Evolutionary conservation across 2,329 filamentous ascomycete genomes (phyloP).

Genomic region (Canariomyces notabilis): DNA sequence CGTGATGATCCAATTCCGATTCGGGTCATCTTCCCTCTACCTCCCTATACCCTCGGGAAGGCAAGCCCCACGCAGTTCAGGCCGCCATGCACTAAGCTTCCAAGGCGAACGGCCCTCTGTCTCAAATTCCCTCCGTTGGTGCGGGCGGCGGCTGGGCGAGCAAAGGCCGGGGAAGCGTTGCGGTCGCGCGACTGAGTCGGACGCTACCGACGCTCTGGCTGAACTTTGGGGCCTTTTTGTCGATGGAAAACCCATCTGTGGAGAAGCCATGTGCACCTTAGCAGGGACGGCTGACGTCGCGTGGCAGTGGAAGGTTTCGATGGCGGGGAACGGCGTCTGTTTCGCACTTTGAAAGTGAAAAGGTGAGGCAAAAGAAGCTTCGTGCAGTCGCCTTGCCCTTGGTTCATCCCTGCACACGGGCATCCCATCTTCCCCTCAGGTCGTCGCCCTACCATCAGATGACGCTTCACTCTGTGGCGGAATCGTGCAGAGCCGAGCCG

Average conservation of each 20-base stretch:
- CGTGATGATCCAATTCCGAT: constrained; percentile 19
- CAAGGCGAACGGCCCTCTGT: neutral
- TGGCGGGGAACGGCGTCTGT: constrained; percentile 3
- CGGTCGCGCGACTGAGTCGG: constrained; percentile 1
- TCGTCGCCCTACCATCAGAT: neutral
- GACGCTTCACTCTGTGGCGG: neutral
- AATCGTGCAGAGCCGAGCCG: neutral
- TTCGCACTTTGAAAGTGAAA: too few species aligned
- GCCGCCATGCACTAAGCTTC: neutral
- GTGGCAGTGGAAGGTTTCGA: neutral
- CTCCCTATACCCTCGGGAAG: constrained; percentile 4
- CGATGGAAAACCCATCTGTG: too few species aligned
- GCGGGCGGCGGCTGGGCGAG: too few species aligned
- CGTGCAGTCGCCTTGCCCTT: neutral
- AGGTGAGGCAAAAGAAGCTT: too few species aligned
- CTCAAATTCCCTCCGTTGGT: too few species aligned
- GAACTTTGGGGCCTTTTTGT: too few species aligned
- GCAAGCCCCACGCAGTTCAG: neutral
- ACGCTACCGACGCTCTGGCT: too few species aligned
- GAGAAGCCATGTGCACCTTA: too few species aligned
- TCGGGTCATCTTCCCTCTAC: constrained; percentile 8
- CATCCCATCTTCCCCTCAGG: neutral
- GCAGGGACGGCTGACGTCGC: too few species aligned
- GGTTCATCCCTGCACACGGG: neutral
- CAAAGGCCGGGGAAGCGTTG: too few species aligned